A percentile compares a stretch with the other conserved stretches of the same genome.
Conservation (phyloP, 805 yeast genomes). For the Starmerella khaoyaiensis region DNA sequence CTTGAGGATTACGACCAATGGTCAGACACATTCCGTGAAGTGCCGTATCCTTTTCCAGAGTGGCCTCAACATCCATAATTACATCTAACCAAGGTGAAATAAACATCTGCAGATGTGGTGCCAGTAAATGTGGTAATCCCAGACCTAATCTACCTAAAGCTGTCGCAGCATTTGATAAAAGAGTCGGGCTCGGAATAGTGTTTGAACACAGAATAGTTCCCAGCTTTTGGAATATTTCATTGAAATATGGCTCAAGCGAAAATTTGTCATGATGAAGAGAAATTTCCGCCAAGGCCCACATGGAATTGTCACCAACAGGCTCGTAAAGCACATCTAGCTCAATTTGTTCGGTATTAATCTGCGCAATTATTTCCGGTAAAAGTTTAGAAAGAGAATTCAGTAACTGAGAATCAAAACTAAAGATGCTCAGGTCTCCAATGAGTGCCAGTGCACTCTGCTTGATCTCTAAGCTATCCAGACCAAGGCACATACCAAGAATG, state of each 20-base stretch:
- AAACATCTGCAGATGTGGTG: constrained; percentile 46
- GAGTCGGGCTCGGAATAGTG: constrained; percentile 36
- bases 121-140: constrained; percentile 43
- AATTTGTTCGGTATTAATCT: constrained; percentile 31
- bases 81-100: constrained; percentile 58
- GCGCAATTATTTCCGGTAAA: constrained; percentile 40
- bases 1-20: constrained; percentile 53
- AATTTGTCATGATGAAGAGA: constrained; percentile 39
- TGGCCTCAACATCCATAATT: constrained; percentile 49
- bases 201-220: constrained; percentile 49
- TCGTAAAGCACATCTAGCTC: constrained; percentile 42
- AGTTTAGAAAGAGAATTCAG: constrained; percentile 26
- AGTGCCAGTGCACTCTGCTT: constrained; percentile 85
- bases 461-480: constrained; percentile 67
- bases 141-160: constrained; percentile 79
- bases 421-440: constrained; percentile 76
- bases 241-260: constrained; percentile 38
- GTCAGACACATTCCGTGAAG: constrained; percentile 71
- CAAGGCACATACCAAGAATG: constrained; percentile 35
- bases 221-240: constrained; percentile 41
- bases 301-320: constrained; percentile 74
- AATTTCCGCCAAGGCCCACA: constrained; percentile 89
- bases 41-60: constrained; percentile 79
- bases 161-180: constrained; percentile 77
- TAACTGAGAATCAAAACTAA: constrained; percentile 32